These are phyloP conservation scores for Ziziphus jujuba DNA, from an alignment of 306 rosid species.

Conservation along the genomic window DNA sequence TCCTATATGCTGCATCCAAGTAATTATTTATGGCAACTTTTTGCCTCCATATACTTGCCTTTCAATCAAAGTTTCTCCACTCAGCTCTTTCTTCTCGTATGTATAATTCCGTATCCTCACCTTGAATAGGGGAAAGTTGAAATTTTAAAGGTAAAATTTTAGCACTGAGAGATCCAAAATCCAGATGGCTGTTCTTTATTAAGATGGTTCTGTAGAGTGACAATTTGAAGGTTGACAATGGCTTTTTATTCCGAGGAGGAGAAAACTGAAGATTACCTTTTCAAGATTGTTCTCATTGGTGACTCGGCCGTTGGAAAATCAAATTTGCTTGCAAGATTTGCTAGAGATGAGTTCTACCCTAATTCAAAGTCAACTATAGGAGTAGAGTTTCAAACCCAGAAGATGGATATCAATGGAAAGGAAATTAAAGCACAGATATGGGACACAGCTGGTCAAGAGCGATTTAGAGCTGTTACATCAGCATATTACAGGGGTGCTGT, in stretches of 20 bases:
- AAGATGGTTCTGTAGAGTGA: slow-evolving; percentile 43
- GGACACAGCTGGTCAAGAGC: slow-evolving; percentile 96
- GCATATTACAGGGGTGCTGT: slow-evolving; percentile 93
- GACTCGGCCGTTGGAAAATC: slow-evolving; percentile 95
- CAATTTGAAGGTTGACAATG: slow-evolving; percentile 50
- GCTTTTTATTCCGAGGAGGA: slow-evolving; percentile 63
- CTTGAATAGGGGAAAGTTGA: slow-evolving; percentile 23
- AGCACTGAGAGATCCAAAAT: slow-evolving; percentile 33
- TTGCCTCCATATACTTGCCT: slow-evolving; percentile 30
- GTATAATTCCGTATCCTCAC: slow-evolving; percentile 33
- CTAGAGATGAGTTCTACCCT: slow-evolving; percentile 90
- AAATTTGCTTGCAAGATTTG: slow-evolving; percentile 87
- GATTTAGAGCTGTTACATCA: slow-evolving; percentile 91
- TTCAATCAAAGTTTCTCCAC: slow-evolving; percentile 32
- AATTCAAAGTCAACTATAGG: slow-evolving; percentile 93
- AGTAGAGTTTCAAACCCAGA: slow-evolving; percentile 91
- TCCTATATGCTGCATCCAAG: slow-evolving; percentile 7
- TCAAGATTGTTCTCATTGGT: slow-evolving; percentile 88
- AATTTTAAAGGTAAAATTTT: slow-evolving; percentile 33
- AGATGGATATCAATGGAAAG: slow-evolving; percentile 75
- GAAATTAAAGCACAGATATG: slow-evolving; percentile 91
- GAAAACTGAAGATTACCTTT: slow-evolving; percentile 88
- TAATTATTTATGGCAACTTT: slow-evolving; percentile 10
- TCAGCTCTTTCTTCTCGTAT: slow-evolving; percentile 31
- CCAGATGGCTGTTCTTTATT: slow-evolving; percentile 33